These are phyloP conservation scores for Eremochloa ophiuroides DNA, from an alignment of 176 grass and related monocot genomes.

Conservation along the genomic window DNA sequence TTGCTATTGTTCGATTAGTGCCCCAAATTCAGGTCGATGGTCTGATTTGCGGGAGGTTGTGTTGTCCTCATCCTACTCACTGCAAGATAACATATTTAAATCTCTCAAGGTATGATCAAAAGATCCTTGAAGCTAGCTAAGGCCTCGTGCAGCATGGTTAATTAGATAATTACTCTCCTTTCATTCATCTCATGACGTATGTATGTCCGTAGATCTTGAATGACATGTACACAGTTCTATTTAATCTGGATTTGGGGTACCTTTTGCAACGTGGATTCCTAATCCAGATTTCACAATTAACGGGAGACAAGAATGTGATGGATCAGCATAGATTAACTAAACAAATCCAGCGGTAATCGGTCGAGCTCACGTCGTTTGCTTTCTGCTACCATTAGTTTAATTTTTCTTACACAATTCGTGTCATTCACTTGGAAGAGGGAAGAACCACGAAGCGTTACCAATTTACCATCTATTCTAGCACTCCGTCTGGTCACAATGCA, in stretches of 20 bases:
- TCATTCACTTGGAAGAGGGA: background rate
- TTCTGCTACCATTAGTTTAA: background rate
- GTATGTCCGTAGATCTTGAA: background rate
- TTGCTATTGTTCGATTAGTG: no score
- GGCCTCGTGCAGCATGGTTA: background rate
- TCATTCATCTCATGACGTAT: background rate
- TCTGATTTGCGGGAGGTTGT: background rate
- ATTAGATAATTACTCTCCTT: background rate
- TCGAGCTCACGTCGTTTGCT: background rate
- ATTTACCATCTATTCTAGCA: no score
- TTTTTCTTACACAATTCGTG: background rate
- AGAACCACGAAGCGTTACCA: background rate
- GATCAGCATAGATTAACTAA: background rate
- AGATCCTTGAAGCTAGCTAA: background rate
- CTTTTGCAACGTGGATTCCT: conserved; percentile 5
- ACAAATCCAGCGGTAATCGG: background rate
- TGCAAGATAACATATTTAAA: background rate
- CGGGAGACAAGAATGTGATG: conserved; percentile 5
- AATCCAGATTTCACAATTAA: conserved; percentile 6
- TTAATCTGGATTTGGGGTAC: background rate
- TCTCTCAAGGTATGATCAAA: background rate
- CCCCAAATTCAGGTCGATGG: background rate
- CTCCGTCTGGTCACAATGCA: no score
- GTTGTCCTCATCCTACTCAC: background rate
- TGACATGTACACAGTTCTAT: background rate